These are phyloP conservation scores for Podaxis sp. DNA, from an alignment of 768 basidiomycete genomes.

Conservation along the genomic window DNA sequence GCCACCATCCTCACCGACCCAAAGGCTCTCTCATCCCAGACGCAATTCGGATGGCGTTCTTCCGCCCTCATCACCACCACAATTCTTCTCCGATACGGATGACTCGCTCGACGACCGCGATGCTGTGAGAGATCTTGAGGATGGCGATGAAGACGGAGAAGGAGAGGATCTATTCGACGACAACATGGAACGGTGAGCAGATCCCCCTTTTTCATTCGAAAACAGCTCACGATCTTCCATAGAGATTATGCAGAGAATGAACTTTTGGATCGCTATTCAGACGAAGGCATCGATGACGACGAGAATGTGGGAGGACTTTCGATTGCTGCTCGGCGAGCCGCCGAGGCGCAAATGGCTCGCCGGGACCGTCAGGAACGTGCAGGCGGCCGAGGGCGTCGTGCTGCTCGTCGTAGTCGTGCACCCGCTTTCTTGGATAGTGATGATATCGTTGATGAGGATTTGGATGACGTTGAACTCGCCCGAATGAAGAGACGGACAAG, in stretches of 20 bases:
- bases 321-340: slow-evolving; percentile 68
- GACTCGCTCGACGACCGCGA: slow-evolving; percentile 73
- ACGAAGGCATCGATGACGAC: slow-evolving; percentile 82
- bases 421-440: slow-evolving; percentile 87
- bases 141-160: slow-evolving; percentile 75
- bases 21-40: slow-evolving; percentile 39
- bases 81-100: slow-evolving; percentile 83
- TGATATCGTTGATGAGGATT: slow-evolving; percentile 72
- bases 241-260: slow-evolving; percentile 88
- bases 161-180: slow-evolving; percentile 93
- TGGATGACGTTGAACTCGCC: slow-evolving; percentile 58
- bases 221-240: slow-evolving; percentile 11
- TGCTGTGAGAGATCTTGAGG: slow-evolving; percentile 59
- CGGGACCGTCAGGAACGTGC: slow-evolving; percentile 74
- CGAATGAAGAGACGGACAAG: slow-evolving; percentile 81
- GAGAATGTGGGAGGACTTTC: slow-evolving; percentile 65
- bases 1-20: slow-evolving; percentile 45
- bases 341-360: slow-evolving; percentile 83
- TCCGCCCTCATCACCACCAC: slow-evolving; percentile 81
- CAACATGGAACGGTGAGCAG: slow-evolving; percentile 62
- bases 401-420: slow-evolving; percentile 72
- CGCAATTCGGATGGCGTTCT: slow-evolving; percentile 69
- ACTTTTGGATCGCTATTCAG: slow-evolving; percentile 82
- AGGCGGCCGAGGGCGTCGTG: slow-evolving; percentile 67
- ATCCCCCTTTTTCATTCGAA: not conserved